Evolutionary conservation across 257 asterid genomes (phyloP).

Genomic region (Scutellaria minor): DNA sequence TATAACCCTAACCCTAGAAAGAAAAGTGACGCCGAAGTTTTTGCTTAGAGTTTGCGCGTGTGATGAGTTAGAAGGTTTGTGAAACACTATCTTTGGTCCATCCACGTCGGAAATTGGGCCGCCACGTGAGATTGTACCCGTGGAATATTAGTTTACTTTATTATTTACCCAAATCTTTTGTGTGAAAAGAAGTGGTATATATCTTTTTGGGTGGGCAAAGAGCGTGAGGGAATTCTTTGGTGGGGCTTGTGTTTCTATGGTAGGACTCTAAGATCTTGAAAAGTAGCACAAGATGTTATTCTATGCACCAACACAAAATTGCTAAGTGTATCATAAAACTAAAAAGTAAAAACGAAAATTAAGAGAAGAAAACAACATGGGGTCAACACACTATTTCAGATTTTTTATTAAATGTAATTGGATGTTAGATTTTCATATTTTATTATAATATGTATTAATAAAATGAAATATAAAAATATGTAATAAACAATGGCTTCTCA

Average conservation of each 20-base stretch:
- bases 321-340: not conserved
- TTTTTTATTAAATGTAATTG: no score
- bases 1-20: slow-evolving; percentile 21
- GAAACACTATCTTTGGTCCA: not conserved
- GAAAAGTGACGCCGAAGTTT: not conserved
- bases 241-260: slow-evolving; percentile 8
- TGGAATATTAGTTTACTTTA: not conserved
- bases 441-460: no score
- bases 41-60: slow-evolving; percentile 25
- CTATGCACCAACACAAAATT: slow-evolving; percentile 7
- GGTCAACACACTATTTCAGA: no score
- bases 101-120: not conserved
- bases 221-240: slow-evolving; percentile 1
- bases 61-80: slow-evolving; percentile 21
- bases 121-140: slow-evolving; percentile 19
- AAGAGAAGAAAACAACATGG: no score
- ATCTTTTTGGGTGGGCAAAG: slow-evolving; percentile 19
- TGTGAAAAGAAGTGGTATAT: slow-evolving; percentile 7
- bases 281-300: slow-evolving; percentile 31
- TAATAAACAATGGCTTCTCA: no score
- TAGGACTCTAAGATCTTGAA: not conserved
- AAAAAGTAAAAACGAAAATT: no score
- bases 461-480: no score
- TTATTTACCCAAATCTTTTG: not conserved
- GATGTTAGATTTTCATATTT: no score